Base-by-base conservation (phyloP, 257 asterid species). In the Verbascum thapsus region DNA sequence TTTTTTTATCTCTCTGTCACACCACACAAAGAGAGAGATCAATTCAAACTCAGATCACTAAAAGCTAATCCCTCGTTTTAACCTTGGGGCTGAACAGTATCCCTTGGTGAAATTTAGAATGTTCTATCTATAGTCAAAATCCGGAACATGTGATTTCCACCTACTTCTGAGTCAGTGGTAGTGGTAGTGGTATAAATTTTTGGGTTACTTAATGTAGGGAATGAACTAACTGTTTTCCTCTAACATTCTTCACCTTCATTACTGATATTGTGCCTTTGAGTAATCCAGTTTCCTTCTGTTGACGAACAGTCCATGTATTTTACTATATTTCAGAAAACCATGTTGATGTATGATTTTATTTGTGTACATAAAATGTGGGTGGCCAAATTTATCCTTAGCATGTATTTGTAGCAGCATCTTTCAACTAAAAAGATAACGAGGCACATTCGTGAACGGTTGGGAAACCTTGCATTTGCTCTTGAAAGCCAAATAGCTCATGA, bases 361-460 rank as follows among this genome's bases (percentile, higher is more conserved):
- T 12, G 10, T 53, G 39, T 5, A 2, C 19, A 53, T 53, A 0
- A 10, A 23, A n/a, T n/a, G n/a, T n/a, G n/a, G n/a, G n/a, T n/a
- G n/a, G n/a, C n/a, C n/a, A n/a, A n/a, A n/a, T n/a, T 39, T 39
- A 12, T 39, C 44, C 44, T 9, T 4, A 37, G 22, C 22, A 48
- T 18, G 13, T 56, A 37, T 58, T 8, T 63, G 8, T 13, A 18
- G 8, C 19, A n/a, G n/a, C 13, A 7, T 22, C 6, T 52, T 39
- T 30, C 49, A 39, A 17, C 44, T 11, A 5, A 5, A 60, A 43
- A 20, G 20, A 20, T 19, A 58, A 10, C 40, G 40, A 15, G 8
- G 8, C n/a, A 11, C 19, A 30, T 44, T 56, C 34, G 7, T 8
- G 26, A 53, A 64, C 3, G n/a, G 53, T 23, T 52, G 42, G 70